Conservation (phyloP, 768 basidiomycete genomes). For the Trametes cinnabarina region DNA sequence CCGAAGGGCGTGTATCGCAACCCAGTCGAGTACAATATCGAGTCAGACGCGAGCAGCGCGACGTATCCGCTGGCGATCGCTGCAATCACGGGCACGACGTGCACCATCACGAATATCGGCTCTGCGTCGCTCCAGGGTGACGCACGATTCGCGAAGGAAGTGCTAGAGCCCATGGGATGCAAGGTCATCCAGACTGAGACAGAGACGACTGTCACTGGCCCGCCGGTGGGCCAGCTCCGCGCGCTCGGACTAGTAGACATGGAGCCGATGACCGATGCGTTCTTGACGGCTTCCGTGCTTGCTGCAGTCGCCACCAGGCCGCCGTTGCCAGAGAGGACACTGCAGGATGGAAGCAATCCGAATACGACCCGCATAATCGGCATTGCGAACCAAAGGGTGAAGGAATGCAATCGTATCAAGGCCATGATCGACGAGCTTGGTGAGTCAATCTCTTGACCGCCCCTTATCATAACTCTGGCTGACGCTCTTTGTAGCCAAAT, state of each 20-base stretch:
- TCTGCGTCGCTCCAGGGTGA: slow-evolving; percentile 93
- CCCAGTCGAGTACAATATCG: slow-evolving; percentile 82
- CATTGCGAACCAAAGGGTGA: slow-evolving; percentile 97
- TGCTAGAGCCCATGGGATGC: slow-evolving; percentile 95
- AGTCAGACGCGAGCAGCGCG: slow-evolving; percentile 92
- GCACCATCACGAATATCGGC: slow-evolving; percentile 92
- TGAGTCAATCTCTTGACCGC: slow-evolving; percentile 33
- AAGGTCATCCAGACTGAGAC: slow-evolving; percentile 81
- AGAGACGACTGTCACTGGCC: slow-evolving; percentile 90
- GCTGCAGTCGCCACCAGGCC: slow-evolving; percentile 71
- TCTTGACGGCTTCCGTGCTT: slow-evolving; percentile 90
- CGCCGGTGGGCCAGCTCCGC: slow-evolving; percentile 75
- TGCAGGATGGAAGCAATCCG: slow-evolving; percentile 30
- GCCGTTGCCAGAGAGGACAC: slow-evolving; percentile 48
- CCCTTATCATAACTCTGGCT: background rate
- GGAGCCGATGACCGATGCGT: slow-evolving; percentile 99
- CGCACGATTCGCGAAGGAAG: slow-evolving; percentile 89
- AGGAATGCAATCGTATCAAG: slow-evolving; percentile 95
- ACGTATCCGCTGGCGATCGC: slow-evolving; percentile 97
- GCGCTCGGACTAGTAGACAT: slow-evolving; percentile 90
- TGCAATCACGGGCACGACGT: slow-evolving; percentile 94
- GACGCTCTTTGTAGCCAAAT: slow-evolving; percentile 63
- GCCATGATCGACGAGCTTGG: slow-evolving; percentile 97
- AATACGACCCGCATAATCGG: slow-evolving; percentile 82
- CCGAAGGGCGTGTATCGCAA: slow-evolving; percentile 77